phyloP scores from a whole-genome alignment of 495 filamentous ascomycete genomes.

The Pyronema domesticum region DNA sequence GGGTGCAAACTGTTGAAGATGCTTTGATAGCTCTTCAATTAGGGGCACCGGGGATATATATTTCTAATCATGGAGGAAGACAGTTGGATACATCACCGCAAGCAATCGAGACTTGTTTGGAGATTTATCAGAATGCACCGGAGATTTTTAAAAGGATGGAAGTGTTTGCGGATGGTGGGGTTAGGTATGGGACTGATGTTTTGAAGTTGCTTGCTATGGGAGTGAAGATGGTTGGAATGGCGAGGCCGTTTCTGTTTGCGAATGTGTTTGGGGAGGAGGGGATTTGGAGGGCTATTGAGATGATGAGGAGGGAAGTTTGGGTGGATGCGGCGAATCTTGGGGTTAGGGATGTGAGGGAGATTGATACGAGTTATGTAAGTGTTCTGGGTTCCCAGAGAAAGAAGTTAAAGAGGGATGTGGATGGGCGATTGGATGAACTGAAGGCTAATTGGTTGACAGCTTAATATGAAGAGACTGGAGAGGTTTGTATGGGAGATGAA shows the following conservation, averaged over 20 bases:
- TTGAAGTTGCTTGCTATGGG: constrained; percentile 31
- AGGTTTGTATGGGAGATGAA: not conserved
- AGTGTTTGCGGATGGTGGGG: constrained; percentile 31
- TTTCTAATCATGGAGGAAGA: constrained; percentile 32
- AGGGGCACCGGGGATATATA: constrained; percentile 16
- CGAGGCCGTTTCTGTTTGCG: constrained; percentile 28
- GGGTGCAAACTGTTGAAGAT: constrained; percentile 30
- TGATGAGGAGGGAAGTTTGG: constrained; percentile 27
- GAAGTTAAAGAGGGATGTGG: not conserved
- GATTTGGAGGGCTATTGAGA: constrained; percentile 24
- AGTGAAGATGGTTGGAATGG: constrained; percentile 31
- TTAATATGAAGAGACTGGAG: not conserved
- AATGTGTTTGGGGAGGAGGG: constrained; percentile 30
- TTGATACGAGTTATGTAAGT: constrained; percentile 18
- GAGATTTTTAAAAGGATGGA: constrained; percentile 29
- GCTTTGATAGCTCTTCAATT: constrained; percentile 26
- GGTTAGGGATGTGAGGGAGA: constrained; percentile 26
- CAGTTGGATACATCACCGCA: constrained; percentile 27
- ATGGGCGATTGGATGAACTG: not conserved
- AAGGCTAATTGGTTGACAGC: not conserved
- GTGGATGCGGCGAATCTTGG: constrained; percentile 28
- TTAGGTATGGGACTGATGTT: constrained; percentile 32
- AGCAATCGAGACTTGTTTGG: constrained; percentile 26
- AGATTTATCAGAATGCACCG: constrained; percentile 26
- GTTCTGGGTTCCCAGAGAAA: not conserved